Percentiles rank a stretch among this genome's conserved stretches.
Evolutionary conservation across 495 filamentous ascomycete genomes (phyloP).

Genomic region (Elasticomyces elasticus): DNA sequence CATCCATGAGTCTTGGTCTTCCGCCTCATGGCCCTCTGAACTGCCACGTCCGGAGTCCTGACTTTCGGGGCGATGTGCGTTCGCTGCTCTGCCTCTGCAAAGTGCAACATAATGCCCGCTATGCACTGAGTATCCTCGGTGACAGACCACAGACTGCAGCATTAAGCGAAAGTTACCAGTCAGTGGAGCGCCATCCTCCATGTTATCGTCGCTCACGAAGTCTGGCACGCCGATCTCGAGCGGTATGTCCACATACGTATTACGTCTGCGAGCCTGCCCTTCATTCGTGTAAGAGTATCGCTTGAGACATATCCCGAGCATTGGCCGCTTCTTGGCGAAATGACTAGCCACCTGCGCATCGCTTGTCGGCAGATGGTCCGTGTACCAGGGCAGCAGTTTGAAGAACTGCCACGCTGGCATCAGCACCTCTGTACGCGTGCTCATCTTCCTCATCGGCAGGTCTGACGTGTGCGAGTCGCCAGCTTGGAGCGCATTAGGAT

Average conservation of each 20-base stretch:
- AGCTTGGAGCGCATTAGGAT: constrained; percentile 34
- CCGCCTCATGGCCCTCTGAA: constrained; percentile 32
- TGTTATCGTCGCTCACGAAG: constrained; percentile 73
- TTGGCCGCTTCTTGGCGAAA: constrained; percentile 63
- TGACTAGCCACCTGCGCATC: constrained; percentile 64
- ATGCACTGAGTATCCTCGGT: constrained; percentile 78
- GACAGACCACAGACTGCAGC: constrained; percentile 82
- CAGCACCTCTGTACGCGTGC: constrained; percentile 68
- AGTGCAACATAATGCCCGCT: constrained; percentile 87
- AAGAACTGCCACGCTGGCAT: constrained; percentile 99
- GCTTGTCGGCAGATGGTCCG: constrained; percentile 58
- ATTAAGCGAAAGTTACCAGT: constrained; percentile 81
- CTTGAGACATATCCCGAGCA: constrained; percentile 86
- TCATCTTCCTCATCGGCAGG: constrained; percentile 32
- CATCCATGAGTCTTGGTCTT: constrained; percentile 67
- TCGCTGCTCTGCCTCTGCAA: constrained; percentile 52
- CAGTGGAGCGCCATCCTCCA: constrained; percentile 52
- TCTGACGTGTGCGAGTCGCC: constrained; percentile 20
- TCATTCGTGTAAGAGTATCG: constrained; percentile 67
- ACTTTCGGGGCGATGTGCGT: constrained; percentile 28
- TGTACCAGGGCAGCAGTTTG: constrained; percentile 45
- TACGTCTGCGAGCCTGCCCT: constrained; percentile 56
- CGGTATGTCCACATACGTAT: constrained; percentile 84
- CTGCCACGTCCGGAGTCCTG: constrained; percentile 29
- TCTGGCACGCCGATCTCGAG: constrained; percentile 78